phyloP scores from a whole-genome alignment of 2,329 filamentous ascomycete species.

The Fusarium sp. region DNA sequence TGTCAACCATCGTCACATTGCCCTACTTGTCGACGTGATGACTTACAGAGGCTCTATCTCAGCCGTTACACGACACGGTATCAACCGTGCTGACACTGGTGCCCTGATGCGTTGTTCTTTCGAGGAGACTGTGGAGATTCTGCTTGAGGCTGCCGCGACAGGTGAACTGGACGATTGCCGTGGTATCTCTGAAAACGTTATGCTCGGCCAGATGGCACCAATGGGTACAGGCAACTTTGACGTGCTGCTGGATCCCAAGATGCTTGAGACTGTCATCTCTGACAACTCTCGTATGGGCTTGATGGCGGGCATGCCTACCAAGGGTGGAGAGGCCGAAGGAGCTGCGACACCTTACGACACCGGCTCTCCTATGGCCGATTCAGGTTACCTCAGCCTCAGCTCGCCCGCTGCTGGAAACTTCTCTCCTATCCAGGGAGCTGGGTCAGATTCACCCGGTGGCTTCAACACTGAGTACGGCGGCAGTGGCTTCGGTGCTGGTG shows the following conservation, averaged over 20 bases:
- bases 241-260: slow-evolving; percentile 89
- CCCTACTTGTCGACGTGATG: slow-evolving; percentile 96
- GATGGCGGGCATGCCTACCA: slow-evolving; percentile 81
- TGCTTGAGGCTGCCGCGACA: slow-evolving; percentile 92
- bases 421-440: slow-evolving; percentile 80
- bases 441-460: slow-evolving; percentile 75
- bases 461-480: slow-evolving; percentile 72
- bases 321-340: slow-evolving; percentile 79
- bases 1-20: slow-evolving; percentile 98
- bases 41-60: slow-evolving; percentile 93
- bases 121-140: slow-evolving; percentile 98
- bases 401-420: slow-evolving; percentile 74
- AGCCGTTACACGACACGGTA: slow-evolving; percentile 96
- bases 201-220: slow-evolving; percentile 95
- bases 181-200: slow-evolving; percentile 98
- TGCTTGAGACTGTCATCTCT: slow-evolving; percentile 94
- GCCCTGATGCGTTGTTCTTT: slow-evolving; percentile 99
- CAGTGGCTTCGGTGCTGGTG: slow-evolving; percentile 61
- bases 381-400: slow-evolving; percentile 71
- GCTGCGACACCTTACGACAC: slow-evolving; percentile 95
- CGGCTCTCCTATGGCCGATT: slow-evolving; percentile 80
- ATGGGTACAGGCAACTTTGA: slow-evolving; percentile 98
- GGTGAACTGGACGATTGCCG: slow-evolving; percentile 98
- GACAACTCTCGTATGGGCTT: slow-evolving; percentile 89
- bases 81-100: slow-evolving; percentile 97